Percentiles rank a stretch among this genome's conserved stretches.
Evolutionary conservation across 371 early-diverging fungal species (phyloP).

Genomic region (Haplosporangium sp.): DNA sequence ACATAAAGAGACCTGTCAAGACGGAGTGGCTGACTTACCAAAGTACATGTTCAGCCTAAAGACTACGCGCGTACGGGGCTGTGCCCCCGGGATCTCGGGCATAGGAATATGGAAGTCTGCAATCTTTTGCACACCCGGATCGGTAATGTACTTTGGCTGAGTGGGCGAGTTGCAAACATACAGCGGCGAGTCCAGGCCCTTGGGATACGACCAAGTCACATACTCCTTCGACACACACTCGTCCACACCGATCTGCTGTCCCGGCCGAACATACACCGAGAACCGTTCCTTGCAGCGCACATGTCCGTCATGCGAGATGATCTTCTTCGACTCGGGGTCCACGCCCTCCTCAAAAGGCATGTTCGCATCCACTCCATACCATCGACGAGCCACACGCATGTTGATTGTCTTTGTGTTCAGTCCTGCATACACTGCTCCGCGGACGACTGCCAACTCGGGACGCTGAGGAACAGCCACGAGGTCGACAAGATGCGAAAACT

Average conservation of each 20-base stretch:
- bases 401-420: constrained; percentile 53
- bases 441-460: constrained; percentile 55
- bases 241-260: constrained; percentile 64
- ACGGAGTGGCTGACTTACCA: constrained; percentile 46
- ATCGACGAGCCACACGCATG: constrained; percentile 58
- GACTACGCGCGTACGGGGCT: constrained; percentile 25
- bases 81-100: constrained; percentile 60
- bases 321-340: constrained; percentile 64
- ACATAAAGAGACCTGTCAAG: background rate
- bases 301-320: constrained; percentile 47
- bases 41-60: constrained; percentile 62
- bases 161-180: constrained; percentile 61
- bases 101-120: constrained; percentile 69
- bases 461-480: constrained; percentile 50
- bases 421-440: constrained; percentile 56
- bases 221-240: constrained; percentile 62
- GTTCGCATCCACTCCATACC: constrained; percentile 70
- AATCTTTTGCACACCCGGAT: constrained; percentile 61
- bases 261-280: constrained; percentile 67
- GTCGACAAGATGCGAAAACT: constrained; percentile 40
- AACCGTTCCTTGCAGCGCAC: constrained; percentile 61
- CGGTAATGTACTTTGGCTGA: constrained; percentile 64
- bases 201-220: constrained; percentile 61
- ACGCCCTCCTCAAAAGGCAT: constrained; percentile 65
- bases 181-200: constrained; percentile 63